Conservation (phyloP, 78 protist species). For the Diacronema lutheri region DNA sequence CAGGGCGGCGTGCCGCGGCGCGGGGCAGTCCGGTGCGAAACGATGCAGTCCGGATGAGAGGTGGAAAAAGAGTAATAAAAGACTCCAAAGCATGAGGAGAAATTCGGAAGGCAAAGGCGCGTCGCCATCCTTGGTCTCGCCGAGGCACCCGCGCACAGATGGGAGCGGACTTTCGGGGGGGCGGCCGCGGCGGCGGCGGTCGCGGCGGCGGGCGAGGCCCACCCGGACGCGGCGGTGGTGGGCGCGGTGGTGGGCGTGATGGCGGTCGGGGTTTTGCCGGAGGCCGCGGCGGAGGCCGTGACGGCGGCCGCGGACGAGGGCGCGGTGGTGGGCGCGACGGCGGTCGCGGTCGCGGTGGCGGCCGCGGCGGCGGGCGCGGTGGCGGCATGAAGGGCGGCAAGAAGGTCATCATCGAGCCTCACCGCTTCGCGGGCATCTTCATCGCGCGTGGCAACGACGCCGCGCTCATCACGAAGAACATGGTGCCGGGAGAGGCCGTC, state of each 20-base stretch:
- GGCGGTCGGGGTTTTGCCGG: slow-evolving; percentile 60
- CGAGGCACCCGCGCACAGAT: no score
- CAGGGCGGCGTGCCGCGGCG: no score
- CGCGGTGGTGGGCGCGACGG: slow-evolving; percentile 62
- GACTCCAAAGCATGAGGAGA: no score
- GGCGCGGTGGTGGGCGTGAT: slow-evolving; percentile 42
- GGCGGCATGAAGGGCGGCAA: slow-evolving; percentile 80
- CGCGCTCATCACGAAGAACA: slow-evolving; percentile 82
- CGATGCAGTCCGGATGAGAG: no score
- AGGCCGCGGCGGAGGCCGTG: slow-evolving; percentile 51
- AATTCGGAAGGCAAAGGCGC: no score
- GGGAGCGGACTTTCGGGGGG: no score
- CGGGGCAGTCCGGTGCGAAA: no score
- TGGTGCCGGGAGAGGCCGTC: slow-evolving; percentile 95
- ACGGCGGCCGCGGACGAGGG: slow-evolving; percentile 47
- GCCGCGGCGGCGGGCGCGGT: slow-evolving; percentile 56
- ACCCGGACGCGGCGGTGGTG: slow-evolving; percentile 26
- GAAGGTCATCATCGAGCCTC: slow-evolving; percentile 89
- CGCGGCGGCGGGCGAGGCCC: no score
- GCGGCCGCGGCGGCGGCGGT: no score
- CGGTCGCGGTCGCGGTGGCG: slow-evolving; percentile 52
- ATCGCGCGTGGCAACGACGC: slow-evolving; percentile 91
- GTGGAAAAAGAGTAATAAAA: no score
- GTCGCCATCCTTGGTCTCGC: no score
- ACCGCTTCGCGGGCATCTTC: slow-evolving; percentile 90